These are phyloP conservation scores for Gossypium gossypioides DNA, from an alignment of 441 rosid genomes.

Conservation along the genomic window DNA sequence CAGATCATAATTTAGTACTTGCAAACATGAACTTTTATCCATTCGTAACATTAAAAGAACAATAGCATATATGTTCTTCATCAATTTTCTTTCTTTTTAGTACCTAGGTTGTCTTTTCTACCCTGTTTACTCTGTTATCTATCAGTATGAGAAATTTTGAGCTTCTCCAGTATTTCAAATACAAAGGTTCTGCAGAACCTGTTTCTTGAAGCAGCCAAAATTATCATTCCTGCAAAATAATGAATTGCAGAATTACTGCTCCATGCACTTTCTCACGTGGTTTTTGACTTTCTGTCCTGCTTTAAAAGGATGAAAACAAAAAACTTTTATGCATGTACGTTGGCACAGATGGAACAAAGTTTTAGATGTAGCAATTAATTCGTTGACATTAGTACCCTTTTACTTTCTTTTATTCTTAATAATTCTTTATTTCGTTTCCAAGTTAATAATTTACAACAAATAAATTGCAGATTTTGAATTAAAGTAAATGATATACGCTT, in stretches of 20 bases:
- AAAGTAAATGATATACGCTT: not conserved
- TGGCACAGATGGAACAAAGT: not conserved
- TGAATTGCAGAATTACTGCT: not conserved
- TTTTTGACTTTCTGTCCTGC: not conserved
- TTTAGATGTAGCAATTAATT: not conserved
- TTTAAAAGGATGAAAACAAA: not conserved
- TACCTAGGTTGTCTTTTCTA: not conserved
- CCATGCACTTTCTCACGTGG: not conserved
- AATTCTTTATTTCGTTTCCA: not conserved
- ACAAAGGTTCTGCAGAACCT: not conserved
- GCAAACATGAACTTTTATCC: not conserved
- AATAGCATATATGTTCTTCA: not conserved
- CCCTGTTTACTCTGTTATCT: not conserved
- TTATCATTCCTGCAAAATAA: not conserved
- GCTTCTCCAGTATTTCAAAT: constrained; percentile 6
- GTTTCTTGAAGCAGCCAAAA: not conserved
- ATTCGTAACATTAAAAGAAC: not conserved
- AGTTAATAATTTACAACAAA: not conserved
- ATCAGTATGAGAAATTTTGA: not conserved
- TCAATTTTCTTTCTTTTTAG: not conserved
- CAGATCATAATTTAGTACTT: not conserved
- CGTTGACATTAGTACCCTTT: not conserved
- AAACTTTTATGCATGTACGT: not conserved
- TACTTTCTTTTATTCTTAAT: not conserved
- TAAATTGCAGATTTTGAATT: not conserved